These are phyloP conservation scores for Cruciata laevipes DNA, from an alignment of 257 asterid genomes.

Conservation along the genomic window DNA sequence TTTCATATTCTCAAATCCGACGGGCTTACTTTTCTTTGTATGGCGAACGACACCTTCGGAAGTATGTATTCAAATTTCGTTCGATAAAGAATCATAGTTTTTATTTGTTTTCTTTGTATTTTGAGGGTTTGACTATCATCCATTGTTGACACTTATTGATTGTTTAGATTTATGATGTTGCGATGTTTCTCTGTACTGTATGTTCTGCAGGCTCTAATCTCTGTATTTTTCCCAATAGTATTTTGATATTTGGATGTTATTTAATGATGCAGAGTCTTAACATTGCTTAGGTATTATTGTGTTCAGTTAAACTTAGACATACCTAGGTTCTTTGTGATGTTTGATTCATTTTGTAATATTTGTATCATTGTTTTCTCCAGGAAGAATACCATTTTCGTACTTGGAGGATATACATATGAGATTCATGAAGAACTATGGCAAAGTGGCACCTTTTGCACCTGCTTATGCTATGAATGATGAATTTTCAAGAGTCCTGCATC, in stretches of 20 bases:
- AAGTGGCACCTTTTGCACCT: constrained; percentile 74
- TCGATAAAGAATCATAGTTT: not conserved
- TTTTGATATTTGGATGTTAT: not conserved
- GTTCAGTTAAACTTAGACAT: not conserved
- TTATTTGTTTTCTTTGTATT: not conserved
- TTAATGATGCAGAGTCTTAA: not conserved
- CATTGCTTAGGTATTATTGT: not conserved
- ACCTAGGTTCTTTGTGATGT: not conserved
- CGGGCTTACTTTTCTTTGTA: constrained; percentile 88
- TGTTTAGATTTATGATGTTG: not conserved
- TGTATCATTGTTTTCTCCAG: constrained; percentile 26
- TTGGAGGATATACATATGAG: constrained; percentile 97
- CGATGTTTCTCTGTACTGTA: not conserved
- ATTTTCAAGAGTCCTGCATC: constrained; percentile 95
- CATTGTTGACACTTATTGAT: not conserved
- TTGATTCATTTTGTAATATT: not conserved
- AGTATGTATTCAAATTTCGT: constrained; percentile 29
- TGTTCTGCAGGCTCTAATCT: too few species aligned
- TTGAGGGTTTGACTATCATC: not conserved
- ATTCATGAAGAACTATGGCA: constrained; percentile 91
- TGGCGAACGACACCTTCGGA: constrained; percentile 96
- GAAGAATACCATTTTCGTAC: constrained; percentile 91
- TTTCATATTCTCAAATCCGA: constrained; percentile 85
- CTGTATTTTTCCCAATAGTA: too few species aligned
- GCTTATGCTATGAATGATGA: constrained; percentile 99